Evolutionary conservation across 345 rosid species (phyloP).

Genomic region (Brassica rapa): DNA sequence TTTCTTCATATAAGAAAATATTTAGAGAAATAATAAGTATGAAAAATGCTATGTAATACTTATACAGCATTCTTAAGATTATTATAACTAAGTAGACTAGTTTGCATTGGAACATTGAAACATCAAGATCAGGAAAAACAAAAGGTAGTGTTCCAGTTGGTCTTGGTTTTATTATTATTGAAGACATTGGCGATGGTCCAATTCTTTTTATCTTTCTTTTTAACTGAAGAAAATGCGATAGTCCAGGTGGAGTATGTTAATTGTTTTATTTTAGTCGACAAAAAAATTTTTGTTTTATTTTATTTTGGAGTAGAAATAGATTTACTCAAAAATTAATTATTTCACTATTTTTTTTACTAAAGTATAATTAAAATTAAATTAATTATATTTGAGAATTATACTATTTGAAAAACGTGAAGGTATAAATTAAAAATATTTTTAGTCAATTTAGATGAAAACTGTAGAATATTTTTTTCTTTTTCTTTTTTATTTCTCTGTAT

Average conservation of each 20-base stretch:
- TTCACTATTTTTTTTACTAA: no score
- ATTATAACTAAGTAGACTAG: background rate
- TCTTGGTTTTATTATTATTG: background rate
- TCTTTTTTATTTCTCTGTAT: background rate
- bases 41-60: background rate
- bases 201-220: background rate
- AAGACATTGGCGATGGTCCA: background rate
- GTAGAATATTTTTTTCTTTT: background rate
- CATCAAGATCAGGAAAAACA: background rate
- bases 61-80: background rate
- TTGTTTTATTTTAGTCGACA: no score
- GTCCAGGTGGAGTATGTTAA: background rate
- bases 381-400: no score
- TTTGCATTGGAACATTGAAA: background rate
- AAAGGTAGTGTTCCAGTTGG: background rate
- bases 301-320: background rate
- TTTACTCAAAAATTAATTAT: no score
- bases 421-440: background rate
- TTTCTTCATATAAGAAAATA: background rate
- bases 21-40: background rate
- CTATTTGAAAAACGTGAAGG: no score
- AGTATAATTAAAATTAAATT: no score
- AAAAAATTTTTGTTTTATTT: no score
- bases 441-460: background rate
- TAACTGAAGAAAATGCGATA: background rate